Conservation (phyloP, 2,329 filamentous ascomycete species). For the Taxawa tesnikishii region DNA sequence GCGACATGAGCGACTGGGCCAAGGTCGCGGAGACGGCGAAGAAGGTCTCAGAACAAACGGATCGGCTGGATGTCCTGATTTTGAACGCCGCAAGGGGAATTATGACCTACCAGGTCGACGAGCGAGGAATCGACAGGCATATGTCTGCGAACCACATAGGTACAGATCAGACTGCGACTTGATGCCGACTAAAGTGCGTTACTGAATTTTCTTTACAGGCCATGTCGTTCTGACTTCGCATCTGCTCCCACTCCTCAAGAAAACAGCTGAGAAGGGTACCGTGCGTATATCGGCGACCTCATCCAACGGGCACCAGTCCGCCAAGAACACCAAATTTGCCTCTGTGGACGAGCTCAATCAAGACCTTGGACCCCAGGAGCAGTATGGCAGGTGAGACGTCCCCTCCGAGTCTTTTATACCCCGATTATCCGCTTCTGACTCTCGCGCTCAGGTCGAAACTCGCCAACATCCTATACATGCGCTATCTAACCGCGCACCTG, state of each 20-base stretch:
- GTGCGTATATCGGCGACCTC: constrained; percentile 50
- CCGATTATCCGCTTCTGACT: no score
- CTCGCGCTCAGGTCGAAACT: no score
- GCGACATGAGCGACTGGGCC: constrained; percentile 50
- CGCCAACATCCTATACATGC: constrained; percentile 46
- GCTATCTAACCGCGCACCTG: constrained; percentile 47
- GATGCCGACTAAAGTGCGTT: no score
- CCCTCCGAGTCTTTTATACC: no score
- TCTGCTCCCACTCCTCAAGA: constrained; percentile 50
- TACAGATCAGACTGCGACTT: no score
- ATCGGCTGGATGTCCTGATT: constrained; percentile 49
- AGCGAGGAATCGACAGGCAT: constrained; percentile 51
- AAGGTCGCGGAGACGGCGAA: constrained; percentile 31
- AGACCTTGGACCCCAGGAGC: constrained; percentile 46
- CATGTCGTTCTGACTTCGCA: constrained; percentile 52
- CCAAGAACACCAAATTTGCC: constrained; percentile 45
- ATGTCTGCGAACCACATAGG: constrained; percentile 54
- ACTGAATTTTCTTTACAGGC: no score
- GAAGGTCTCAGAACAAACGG: constrained; percentile 37
- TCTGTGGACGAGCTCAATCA: constrained; percentile 50
- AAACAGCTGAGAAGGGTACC: constrained; percentile 40
- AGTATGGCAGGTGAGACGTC: constrained; percentile 53
- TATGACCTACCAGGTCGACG: constrained; percentile 48
- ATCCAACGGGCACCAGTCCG: constrained; percentile 48
- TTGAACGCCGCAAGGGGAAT: constrained; percentile 54